A percentile compares a stretch with the other conserved stretches of the same genome.
Conservation (phyloP, 225 moss, liverwort and hornwort species). For the Thuidium tamariscinum region DNA sequence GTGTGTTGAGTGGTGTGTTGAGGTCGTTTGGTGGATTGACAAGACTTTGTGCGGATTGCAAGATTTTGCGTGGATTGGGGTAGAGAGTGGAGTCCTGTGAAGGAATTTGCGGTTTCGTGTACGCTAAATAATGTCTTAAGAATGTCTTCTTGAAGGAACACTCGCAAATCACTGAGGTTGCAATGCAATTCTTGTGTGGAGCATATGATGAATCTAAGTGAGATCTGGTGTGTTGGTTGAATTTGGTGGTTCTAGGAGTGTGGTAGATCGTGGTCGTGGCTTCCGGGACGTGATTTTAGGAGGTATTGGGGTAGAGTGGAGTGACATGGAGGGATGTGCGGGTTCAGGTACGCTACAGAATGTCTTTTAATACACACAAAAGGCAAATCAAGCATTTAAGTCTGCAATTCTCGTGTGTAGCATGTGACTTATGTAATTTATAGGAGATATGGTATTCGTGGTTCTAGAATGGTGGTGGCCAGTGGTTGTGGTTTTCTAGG, state of each 20-base stretch:
- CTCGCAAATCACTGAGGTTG: background rate
- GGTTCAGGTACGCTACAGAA: background rate
- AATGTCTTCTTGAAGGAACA: background rate
- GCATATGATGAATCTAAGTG: background rate
- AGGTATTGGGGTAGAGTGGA: background rate
- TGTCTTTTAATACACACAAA: background rate
- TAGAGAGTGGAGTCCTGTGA: background rate
- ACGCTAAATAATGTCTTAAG: background rate
- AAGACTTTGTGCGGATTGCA: background rate
- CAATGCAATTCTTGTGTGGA: background rate
- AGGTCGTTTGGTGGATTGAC: background rate
- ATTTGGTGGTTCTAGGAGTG: background rate
- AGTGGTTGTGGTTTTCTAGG: background rate
- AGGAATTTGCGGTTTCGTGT: background rate
- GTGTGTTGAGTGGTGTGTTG: background rate
- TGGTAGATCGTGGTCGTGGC: background rate
- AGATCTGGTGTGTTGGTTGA: background rate
- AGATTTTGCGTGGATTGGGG: background rate
- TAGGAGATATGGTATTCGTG: background rate
- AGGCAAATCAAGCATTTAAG: background rate
- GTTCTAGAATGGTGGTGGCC: background rate
- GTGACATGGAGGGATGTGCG: background rate
- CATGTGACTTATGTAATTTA: background rate
- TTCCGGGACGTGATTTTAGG: background rate
- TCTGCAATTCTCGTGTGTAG: background rate